Evolutionary conservation across 2,329 filamentous ascomycete genomes (phyloP), one percentile per base, ranked within the genome.

Genomic region (Fusarium goolgardi): DNA sequence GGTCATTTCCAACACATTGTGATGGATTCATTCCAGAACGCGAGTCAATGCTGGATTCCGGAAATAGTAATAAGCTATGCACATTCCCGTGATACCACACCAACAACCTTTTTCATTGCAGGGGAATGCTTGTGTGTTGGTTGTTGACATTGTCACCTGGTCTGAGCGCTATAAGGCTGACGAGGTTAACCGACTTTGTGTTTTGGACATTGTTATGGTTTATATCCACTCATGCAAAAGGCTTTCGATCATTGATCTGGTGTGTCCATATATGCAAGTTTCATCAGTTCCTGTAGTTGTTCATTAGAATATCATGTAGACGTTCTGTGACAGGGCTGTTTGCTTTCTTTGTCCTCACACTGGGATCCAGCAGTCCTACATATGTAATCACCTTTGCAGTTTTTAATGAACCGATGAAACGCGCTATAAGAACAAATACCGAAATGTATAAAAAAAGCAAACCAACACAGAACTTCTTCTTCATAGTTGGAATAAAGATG

Each of bases 101-200:
- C 34, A 46, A 55, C 40, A 57, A n/a, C 6, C 32, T 16, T 35
- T 20, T 20, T 16, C 15, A 18, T 12, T 31, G n/a, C 27, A 37
- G 32, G 35, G 18, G 6, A 16, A 10, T 18, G 32, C 47, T 25
- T 18, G 32, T 16, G 10, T 50, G 32, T 16, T 35, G 32, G 32
- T 16, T 35, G 32, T 50, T 50, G 47, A 21, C n/a, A 50, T 13
- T 50, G 47, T 20, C 20, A 21, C 27, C 41, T 63, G 58, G 59
- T 37, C 37, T 56, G 15, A 63, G 59, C 59, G 59, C 8, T 37
- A 5, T 10, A 49, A 49, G 52, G 50, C 37, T 15, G 35, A 25
- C 25, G 5, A 44, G 37, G 31, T 31, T 44, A 63, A 59, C 58
- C 25, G 50, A 44, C n/a, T 62, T n/a, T 11, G 15, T 20, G 41